Conservation (phyloP, 2,329 filamentous ascomycete species). For the Ustulina deusta region DNA sequence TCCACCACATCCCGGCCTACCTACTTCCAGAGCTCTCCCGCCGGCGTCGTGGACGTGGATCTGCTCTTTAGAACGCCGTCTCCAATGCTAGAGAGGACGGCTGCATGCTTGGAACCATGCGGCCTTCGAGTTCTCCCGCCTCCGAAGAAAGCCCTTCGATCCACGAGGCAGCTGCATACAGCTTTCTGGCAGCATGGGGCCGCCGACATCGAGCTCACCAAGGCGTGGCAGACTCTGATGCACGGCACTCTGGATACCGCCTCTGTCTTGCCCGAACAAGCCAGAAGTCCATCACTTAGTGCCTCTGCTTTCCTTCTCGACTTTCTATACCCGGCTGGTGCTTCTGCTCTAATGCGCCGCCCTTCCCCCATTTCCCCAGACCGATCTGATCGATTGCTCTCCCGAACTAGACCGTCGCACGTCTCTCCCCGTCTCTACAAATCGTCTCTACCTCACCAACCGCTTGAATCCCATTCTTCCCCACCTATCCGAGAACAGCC, state of each 20-base stretch:
- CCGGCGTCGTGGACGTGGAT: constrained; percentile 20
- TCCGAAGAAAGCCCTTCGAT: constrained; percentile 54
- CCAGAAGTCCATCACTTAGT: constrained; percentile 50
- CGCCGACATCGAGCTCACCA: constrained; percentile 61
- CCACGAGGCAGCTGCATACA: constrained; percentile 59
- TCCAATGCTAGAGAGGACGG: constrained; percentile 70
- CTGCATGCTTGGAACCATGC: constrained; percentile 67
- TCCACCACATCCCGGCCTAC: neutral
- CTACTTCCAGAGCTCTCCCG: neutral
- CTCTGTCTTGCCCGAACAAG: constrained; percentile 41
- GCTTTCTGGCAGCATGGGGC: constrained; percentile 68
- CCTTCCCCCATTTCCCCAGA: constrained; percentile 42
- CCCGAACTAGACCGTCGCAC: constrained; percentile 40
- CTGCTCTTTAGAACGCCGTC: constrained; percentile 30
- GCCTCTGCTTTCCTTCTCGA: constrained; percentile 66
- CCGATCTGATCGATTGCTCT: constrained; percentile 48
- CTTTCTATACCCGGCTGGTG: constrained; percentile 65
- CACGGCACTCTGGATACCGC: constrained; percentile 49
- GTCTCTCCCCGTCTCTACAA: constrained; percentile 45
- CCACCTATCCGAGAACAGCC: neutral
- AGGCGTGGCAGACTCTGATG: constrained; percentile 56
- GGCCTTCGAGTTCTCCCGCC: constrained; percentile 64
- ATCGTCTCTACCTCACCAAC: constrained; percentile 42
- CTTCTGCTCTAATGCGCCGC: constrained; percentile 58
- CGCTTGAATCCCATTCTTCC: constrained; percentile 3